Percentiles rank a stretch among this genome's conserved stretches.
phyloP scores from a whole-genome alignment of 2,329 filamentous ascomycete species.

The Penicillium sp. region DNA sequence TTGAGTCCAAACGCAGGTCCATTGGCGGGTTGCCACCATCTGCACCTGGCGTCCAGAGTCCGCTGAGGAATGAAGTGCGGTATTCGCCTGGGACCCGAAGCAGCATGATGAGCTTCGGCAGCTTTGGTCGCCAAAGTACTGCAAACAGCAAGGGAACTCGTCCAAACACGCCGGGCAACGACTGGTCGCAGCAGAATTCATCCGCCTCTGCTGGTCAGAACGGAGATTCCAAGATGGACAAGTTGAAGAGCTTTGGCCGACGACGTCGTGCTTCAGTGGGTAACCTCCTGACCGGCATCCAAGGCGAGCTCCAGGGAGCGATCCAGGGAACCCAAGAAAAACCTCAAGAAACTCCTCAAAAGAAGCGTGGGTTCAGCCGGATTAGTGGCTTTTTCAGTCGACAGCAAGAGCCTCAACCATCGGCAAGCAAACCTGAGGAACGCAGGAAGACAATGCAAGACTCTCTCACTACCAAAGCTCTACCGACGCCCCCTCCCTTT shows the following conservation, averaged over 20 bases:
- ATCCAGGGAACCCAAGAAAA: slow-evolving; percentile 17
- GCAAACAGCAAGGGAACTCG: slow-evolving; percentile 20
- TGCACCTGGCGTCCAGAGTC: slow-evolving; percentile 23
- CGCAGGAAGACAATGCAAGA: not conserved
- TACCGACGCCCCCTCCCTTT: slow-evolving; percentile 3
- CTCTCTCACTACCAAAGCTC: slow-evolving; percentile 3
- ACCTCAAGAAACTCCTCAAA: slow-evolving; percentile 1
- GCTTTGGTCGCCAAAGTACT: slow-evolving; percentile 25
- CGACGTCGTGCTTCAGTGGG: slow-evolving; percentile 33
- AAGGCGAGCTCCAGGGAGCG: slow-evolving; percentile 18
- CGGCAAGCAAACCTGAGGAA: not conserved
- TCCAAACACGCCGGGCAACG: slow-evolving; percentile 25
- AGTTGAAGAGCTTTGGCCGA: slow-evolving; percentile 32
- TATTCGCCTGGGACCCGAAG: slow-evolving; percentile 27
- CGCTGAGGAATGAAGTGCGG: slow-evolving; percentile 30
- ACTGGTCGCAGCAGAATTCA: slow-evolving; percentile 9
- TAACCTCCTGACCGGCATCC: slow-evolving; percentile 23
- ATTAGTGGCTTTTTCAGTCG: slow-evolving; percentile 26
- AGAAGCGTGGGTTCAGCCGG: slow-evolving; percentile 22
- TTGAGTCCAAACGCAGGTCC: slow-evolving; percentile 26
- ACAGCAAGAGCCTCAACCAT: slow-evolving; percentile 11
- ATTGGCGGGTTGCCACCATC: slow-evolving; percentile 24
- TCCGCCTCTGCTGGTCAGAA: slow-evolving; percentile 16
- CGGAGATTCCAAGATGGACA: slow-evolving; percentile 29
- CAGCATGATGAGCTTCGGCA: slow-evolving; percentile 30